These are phyloP conservation scores for Stevia rebaudiana DNA, from an alignment of 140 eudicot species.

Conservation along the genomic window DNA sequence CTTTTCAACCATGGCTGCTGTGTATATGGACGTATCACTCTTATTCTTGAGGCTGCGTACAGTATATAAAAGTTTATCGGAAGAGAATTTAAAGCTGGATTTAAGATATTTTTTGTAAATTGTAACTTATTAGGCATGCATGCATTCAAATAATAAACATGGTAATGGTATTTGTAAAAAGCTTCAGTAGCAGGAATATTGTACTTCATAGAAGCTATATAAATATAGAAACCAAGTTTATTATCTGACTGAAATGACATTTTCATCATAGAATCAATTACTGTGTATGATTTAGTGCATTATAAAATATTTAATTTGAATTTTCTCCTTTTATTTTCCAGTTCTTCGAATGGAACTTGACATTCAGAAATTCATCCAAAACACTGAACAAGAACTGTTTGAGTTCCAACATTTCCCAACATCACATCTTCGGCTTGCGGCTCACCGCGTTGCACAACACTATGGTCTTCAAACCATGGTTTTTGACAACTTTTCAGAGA, in stretches of 20 bases:
- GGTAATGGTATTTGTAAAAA: too few species aligned
- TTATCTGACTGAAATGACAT: neutral
- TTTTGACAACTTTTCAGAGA: slow-evolving; percentile 50
- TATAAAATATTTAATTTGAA: neutral
- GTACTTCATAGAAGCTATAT: too few species aligned
- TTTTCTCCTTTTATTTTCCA: slow-evolving; percentile 11
- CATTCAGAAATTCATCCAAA: slow-evolving; percentile 68
- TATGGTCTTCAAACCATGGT: slow-evolving; percentile 76
- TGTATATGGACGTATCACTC: too few species aligned
- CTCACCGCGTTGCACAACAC: slow-evolving; percentile 97
- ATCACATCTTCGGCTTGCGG: slow-evolving; percentile 94
- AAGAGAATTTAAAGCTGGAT: too few species aligned
- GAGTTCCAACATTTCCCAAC: slow-evolving; percentile 94
- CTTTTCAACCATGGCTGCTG: too few species aligned
- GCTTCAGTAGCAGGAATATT: too few species aligned
- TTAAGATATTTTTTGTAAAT: too few species aligned
- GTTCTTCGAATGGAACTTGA: slow-evolving; percentile 97
- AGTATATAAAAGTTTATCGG: too few species aligned
- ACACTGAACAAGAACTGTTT: slow-evolving; percentile 54
- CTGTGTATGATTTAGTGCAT: neutral
- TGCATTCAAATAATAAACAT: too few species aligned
- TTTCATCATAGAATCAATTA: neutral
- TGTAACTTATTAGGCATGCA: too few species aligned
- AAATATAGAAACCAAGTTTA: neutral
- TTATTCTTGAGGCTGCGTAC: too few species aligned